Base-by-base conservation (phyloP, 148 eudicot species). In the Nepenthes mirabilis region DNA sequence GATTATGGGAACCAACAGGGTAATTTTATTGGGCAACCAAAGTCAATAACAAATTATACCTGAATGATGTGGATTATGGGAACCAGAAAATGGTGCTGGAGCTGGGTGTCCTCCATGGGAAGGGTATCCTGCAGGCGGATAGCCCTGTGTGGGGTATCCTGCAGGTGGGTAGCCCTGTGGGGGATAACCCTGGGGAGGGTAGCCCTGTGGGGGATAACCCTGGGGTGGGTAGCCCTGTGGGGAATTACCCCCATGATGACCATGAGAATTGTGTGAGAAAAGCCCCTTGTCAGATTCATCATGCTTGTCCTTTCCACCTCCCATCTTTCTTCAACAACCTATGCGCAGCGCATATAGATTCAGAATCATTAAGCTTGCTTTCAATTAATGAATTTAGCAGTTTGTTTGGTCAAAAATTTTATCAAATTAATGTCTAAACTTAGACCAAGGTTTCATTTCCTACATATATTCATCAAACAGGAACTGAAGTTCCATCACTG, bases 301-400 rank as follows among this genome's bases (percentile, higher is more conserved):
- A 9, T 79, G 79, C 23, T 71, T 68, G 77, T 89, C 87, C 57
- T 79, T 77, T 60, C 90, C 90, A 53, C 90, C 90, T 53, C 89
- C 94, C 96, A 86, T 86, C 57, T 58, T 75, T 45, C 48, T 45
- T 45, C 48, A 45, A 45, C 23, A 23, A 23, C 23, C 23, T 23
- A 23, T 23, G 23, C 23, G 23, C 23, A 23, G 23, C 23, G 23
- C 23, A 23, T 23, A 23, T 0, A 23, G 23, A 23, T 23, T 23
- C 23, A 23, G 23, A 23, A 23, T 23, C 23, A 23, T 23, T 23
- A 23, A 23, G 23, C 23, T 23, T 23, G 23, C 23, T 23, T 23
- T 23, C 23, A 23, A 23, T 23, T 23, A 23, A 23, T 23, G 23
- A 23, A 23, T 23, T 23, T 23, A 23, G 23, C 23, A 23, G 23